phyloP scores from a whole-genome alignment of 495 filamentous ascomycete species.

The Hypoxylon intermedium region DNA sequence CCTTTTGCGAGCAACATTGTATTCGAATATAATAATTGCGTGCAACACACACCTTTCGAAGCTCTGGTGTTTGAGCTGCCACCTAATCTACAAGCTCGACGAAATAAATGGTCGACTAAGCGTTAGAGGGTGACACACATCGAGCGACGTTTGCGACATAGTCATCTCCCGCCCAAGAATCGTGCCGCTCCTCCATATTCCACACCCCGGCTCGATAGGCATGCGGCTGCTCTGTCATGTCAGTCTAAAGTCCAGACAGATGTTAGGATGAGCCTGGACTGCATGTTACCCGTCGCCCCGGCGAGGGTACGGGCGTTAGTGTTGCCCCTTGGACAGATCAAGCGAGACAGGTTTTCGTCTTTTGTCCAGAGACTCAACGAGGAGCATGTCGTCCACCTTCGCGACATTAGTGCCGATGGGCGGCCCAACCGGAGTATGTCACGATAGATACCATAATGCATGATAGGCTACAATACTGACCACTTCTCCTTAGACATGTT shows the following conservation, averaged over 20 bases:
- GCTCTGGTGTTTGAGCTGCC: neutral
- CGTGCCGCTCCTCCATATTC: slow-evolving; percentile 3
- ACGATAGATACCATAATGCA: neutral
- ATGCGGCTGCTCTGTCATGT: slow-evolving; percentile 43
- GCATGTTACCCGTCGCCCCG: slow-evolving; percentile 85
- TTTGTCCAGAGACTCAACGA: slow-evolving; percentile 79
- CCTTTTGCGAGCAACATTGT: neutral
- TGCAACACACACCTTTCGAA: neutral
- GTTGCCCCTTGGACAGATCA: slow-evolving; percentile 85
- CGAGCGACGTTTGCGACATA: slow-evolving; percentile 27
- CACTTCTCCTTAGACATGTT: slow-evolving; percentile 76
- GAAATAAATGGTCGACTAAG: no score
- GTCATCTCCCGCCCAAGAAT: slow-evolving; percentile 9
- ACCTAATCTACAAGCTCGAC: no score
- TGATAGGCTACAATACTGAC: slow-evolving; percentile 42
- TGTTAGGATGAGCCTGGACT: slow-evolving; percentile 81
- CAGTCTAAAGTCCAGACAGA: slow-evolving; percentile 36
- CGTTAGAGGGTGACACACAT: slow-evolving; percentile 13
- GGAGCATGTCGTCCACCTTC: slow-evolving; percentile 84
- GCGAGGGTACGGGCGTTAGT: slow-evolving; percentile 85
- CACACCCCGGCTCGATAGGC: slow-evolving; percentile 23
- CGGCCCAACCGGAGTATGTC: slow-evolving; percentile 85
- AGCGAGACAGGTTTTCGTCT: slow-evolving; percentile 75
- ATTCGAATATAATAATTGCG: slow-evolving; percentile 11
- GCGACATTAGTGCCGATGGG: slow-evolving; percentile 88